Evolutionary conservation across 257 asterid species (phyloP).

Genomic region (Scutellaria minor): DNA sequence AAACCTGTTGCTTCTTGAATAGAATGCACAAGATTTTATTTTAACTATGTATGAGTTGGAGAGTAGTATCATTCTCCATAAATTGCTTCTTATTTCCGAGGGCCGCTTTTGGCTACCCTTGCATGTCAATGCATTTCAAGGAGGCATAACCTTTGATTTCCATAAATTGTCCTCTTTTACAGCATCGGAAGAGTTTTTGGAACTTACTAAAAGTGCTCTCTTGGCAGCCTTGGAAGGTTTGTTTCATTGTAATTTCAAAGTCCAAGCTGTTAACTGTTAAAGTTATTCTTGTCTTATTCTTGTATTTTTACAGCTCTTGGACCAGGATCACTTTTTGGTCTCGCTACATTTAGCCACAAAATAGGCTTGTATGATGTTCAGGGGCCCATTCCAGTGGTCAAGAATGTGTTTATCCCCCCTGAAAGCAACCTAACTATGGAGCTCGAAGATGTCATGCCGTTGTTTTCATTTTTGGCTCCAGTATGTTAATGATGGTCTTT

Average conservation of each 20-base stretch:
- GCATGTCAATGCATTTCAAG: constrained; percentile 25
- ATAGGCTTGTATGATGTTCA: constrained; percentile 95
- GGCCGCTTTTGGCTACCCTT: constrained; percentile 1
- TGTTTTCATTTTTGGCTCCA: constrained; percentile 92
- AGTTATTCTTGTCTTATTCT: constrained; percentile 34
- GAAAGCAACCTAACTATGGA: constrained; percentile 78
- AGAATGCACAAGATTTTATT: neutral
- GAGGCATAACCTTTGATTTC: constrained; percentile 36
- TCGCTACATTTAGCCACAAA: constrained; percentile 97
- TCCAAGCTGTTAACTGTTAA: constrained; percentile 21
- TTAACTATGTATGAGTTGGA: constrained; percentile 11
- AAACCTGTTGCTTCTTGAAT: constrained; percentile 29
- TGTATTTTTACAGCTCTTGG: constrained; percentile 70
- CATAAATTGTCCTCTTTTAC: constrained; percentile 42
- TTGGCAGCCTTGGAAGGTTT: constrained; percentile 97
- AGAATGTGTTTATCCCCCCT: constrained; percentile 85
- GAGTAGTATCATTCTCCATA: constrained; percentile 20
- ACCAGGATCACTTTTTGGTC: constrained; percentile 98
- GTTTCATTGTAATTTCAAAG: constrained; percentile 29
- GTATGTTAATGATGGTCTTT: constrained; percentile 52
- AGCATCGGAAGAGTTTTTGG: constrained; percentile 99
- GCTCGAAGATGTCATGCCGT: constrained; percentile 97
- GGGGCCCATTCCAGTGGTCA: constrained; percentile 98
- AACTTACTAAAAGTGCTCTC: constrained; percentile 94
- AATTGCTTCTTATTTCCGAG: constrained; percentile 4